phyloP scores from a whole-genome alignment of 805 yeast species.

The Kodamaea kakaduensis region DNA sequence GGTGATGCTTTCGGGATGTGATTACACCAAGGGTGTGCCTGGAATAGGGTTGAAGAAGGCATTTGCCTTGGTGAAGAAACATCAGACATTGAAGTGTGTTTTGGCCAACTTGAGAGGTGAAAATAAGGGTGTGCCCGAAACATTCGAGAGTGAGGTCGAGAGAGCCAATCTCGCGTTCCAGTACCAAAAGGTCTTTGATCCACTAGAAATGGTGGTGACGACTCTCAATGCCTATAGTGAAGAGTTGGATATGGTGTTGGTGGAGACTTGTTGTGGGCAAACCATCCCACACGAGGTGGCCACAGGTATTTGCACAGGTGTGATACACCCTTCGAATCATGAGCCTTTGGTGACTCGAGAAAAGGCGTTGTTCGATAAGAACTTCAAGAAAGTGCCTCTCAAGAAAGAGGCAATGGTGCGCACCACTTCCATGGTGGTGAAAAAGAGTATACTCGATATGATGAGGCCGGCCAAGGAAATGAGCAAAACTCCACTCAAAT shows the following conservation, averaged over 20 bases:
- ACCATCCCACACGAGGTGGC: slow-evolving; percentile 47
- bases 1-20: slow-evolving; percentile 95
- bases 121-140: slow-evolving; percentile 56
- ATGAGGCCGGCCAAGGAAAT: slow-evolving; percentile 2
- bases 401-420: background rate
- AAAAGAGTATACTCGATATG: slow-evolving; percentile 5
- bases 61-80: slow-evolving; percentile 50
- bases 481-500: background rate
- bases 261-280: slow-evolving; percentile 44
- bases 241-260: slow-evolving; percentile 42
- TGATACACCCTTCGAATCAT: slow-evolving; percentile 61
- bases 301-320: slow-evolving; percentile 56
- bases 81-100: slow-evolving; percentile 51
- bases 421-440: background rate
- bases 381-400: slow-evolving; percentile 5
- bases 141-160: slow-evolving; percentile 55
- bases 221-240: slow-evolving; percentile 53
- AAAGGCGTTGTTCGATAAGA: slow-evolving; percentile 20
- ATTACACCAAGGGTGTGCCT: slow-evolving; percentile 82
- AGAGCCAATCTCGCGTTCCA: slow-evolving; percentile 77
- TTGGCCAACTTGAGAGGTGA: slow-evolving; percentile 55
- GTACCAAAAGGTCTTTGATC: slow-evolving; percentile 83
- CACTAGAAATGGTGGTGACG: slow-evolving; percentile 43
- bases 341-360: slow-evolving; percentile 47
- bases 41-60: slow-evolving; percentile 82